These are phyloP conservation scores for Fusarium nelsonii DNA, from an alignment of 2,329 filamentous ascomycete genomes.

Conservation along the genomic window DNA sequence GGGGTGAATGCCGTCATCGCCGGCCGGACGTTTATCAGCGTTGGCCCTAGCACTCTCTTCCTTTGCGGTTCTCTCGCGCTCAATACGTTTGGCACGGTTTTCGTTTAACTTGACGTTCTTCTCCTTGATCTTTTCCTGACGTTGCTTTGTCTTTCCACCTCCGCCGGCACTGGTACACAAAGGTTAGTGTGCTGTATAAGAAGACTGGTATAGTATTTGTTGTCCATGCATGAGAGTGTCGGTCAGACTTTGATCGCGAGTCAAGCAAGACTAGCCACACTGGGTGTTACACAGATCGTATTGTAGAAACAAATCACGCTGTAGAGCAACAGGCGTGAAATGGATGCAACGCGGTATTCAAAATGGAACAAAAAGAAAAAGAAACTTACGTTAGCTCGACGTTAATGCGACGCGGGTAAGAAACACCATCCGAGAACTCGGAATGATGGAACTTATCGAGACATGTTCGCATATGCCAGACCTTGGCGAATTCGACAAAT, in stretches of 20 bases:
- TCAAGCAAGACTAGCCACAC: slow-evolving; percentile 11
- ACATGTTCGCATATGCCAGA: slow-evolving; percentile 92
- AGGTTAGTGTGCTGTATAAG: slow-evolving; percentile 22
- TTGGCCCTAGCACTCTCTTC: slow-evolving; percentile 43
- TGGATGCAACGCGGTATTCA: slow-evolving; percentile 10
- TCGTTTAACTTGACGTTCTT: slow-evolving; percentile 91
- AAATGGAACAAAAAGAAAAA: not conserved
- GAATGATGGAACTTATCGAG: slow-evolving; percentile 92
- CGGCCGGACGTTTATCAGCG: slow-evolving; percentile 37
- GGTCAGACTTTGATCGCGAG: slow-evolving; percentile 16
- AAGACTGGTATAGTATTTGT: not conserved
- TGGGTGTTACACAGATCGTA: slow-evolving; percentile 18
- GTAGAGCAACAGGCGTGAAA: slow-evolving; percentile 1
- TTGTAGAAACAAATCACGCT: slow-evolving; percentile 7
- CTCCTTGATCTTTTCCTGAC: slow-evolving; percentile 80
- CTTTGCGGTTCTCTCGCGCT: slow-evolving; percentile 60
- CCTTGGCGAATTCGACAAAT: slow-evolving; percentile 89
- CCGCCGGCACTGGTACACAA: slow-evolving; percentile 77
- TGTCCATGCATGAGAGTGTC: slow-evolving; percentile 15
- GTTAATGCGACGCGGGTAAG: slow-evolving; percentile 80
- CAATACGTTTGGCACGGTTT: slow-evolving; percentile 63
- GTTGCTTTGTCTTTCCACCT: slow-evolving; percentile 79
- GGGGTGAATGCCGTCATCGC: slow-evolving; percentile 62
- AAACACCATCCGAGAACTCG: slow-evolving; percentile 71
- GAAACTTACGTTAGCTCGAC: slow-evolving; percentile 84